Base-by-base conservation (phyloP, 2,329 filamentous ascomycete genomes). In the Botrytis elliptica region DNA sequence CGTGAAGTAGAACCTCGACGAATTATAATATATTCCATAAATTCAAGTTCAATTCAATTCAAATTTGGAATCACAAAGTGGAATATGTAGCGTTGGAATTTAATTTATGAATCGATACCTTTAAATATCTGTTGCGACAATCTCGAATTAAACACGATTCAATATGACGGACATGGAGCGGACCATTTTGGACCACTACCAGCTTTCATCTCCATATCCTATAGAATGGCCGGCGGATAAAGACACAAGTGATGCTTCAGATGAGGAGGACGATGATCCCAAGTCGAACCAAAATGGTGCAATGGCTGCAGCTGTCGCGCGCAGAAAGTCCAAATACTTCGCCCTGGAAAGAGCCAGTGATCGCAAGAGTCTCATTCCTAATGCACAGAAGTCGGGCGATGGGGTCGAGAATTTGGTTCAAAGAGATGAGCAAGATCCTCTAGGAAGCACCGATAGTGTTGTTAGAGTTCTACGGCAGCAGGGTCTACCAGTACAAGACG, bases 351-450 rank as follows among this genome's bases (percentile, higher is more conserved):
- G 91, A 74, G 90, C 92, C 66, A 92, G 91, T 82, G 89, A 90
- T 78, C 87, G 90, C 74, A 88, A 88, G 79, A 93, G 89, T 81
- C 83, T 79, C 18, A 75, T 93, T 29, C 88, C 89, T 0, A 92
- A 92, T 1, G 89, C 91, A 8, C 89, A 94, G 81, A 90, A 88
- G 80, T 89, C 88, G 4, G 88, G 88, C 68, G 88, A 90, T 79
- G 91, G 91, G 44, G 86, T 91, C 64, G 92, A 93, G 76, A 96
- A 91, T 78, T 84, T 95, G 75, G 93, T 97, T 44, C 93, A 96
- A 80, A 92, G 92, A 81, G 96, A 99, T 81, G 97, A 99, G 82
- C 89, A 93, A 2, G 96, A 99, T 83, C 94, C 96, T 7, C 83
- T 99, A 71, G 96, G 96, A n/a, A 90, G 90, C 70, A 91, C 92